These are phyloP conservation scores for Huiozyma sinensis DNA, from an alignment of 805 yeast genomes.

Conservation along the genomic window DNA sequence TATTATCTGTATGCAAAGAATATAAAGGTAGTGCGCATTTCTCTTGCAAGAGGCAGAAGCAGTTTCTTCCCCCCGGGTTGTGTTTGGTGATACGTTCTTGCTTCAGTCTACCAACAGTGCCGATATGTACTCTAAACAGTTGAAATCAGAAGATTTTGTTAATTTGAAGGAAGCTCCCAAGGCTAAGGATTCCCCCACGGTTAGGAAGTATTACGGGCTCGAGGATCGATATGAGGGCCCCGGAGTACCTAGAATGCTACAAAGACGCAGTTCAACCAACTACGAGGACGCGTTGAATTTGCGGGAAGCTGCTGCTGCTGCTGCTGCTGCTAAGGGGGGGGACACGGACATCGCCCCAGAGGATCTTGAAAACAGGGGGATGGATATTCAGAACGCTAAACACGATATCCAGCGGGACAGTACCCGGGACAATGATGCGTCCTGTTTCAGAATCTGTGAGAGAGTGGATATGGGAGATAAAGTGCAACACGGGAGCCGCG, in stretches of 20 bases:
- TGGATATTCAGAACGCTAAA: conserved; percentile 9
- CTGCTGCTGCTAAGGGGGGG: background rate
- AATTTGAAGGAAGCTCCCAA: conserved; percentile 15
- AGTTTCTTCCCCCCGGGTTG: too few species aligned
- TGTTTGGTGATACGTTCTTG: too few species aligned
- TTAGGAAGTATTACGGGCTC: background rate
- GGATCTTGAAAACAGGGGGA: background rate
- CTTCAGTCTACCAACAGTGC: too few species aligned
- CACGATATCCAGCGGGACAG: conserved; percentile 10
- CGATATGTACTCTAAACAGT: background rate
- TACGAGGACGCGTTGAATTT: conserved; percentile 11
- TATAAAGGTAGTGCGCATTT: too few species aligned
- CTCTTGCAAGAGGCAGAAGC: too few species aligned
- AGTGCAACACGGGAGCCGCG: background rate
- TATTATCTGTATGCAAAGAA: too few species aligned
- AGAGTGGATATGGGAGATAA: conserved; percentile 10
- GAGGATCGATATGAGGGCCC: too few species aligned
- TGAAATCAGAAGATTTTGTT: conserved; percentile 13
- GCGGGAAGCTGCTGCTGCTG: background rate
- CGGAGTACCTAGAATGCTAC: background rate
- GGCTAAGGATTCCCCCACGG: conserved; percentile 13
- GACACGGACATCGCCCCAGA: background rate
- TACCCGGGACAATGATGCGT: background rate
- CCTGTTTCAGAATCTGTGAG: background rate
- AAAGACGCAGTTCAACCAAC: conserved; percentile 14